Percentiles rank a stretch among this genome's conserved stretches.
Conservation (phyloP, 2,329 filamentous ascomycete genomes). For the Trichoderma semiorbis region DNA sequence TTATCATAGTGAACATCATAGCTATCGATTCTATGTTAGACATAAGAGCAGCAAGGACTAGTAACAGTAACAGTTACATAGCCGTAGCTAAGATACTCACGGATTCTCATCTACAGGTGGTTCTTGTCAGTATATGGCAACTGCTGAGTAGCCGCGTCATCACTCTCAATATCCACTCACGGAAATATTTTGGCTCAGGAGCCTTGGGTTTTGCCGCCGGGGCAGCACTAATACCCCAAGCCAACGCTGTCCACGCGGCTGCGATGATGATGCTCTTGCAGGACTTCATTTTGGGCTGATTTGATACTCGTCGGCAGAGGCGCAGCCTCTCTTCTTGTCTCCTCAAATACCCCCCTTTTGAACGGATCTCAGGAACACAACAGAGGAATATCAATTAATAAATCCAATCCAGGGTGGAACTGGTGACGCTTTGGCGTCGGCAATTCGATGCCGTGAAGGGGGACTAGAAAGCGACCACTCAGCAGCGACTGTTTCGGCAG, state of each 20-base stretch:
- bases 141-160: not conserved
- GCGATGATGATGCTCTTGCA: not conserved
- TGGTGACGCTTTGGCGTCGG: constrained; percentile 6
- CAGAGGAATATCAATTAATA: not conserved
- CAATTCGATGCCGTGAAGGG: constrained; percentile 14
- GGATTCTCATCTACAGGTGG: not conserved
- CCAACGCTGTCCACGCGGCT: not conserved
- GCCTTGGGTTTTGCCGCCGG: constrained; percentile 1
- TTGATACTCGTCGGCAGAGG: not conserved
- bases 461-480: constrained; percentile 6
- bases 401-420: not conserved
- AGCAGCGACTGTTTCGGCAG: not conserved
- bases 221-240: constrained; percentile 9
- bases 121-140: not conserved
- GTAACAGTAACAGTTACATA: not conserved
- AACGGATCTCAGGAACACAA: not conserved
- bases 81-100: not conserved
- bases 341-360: not conserved
- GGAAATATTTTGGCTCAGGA: constrained; percentile 25
- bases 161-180: constrained; percentile 20
- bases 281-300: constrained; percentile 1
- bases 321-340: not conserved
- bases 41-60: not conserved
- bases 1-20: constrained; percentile 34
- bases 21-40: constrained; percentile 19